Conservation (phyloP, 495 filamentous ascomycete species). For the Neurospora tetrasperma region DNA sequence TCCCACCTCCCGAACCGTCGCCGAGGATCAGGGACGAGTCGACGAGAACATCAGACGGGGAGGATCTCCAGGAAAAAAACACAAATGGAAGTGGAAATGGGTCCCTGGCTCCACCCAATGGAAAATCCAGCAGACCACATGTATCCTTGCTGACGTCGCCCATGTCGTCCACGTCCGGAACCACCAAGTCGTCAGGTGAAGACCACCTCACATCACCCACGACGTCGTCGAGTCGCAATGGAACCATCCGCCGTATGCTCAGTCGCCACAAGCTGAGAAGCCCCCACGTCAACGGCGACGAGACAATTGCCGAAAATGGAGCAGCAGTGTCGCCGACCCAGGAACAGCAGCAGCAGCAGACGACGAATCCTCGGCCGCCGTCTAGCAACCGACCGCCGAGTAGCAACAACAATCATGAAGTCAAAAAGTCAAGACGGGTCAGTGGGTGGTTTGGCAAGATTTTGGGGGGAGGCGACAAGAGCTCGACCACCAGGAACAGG, state of each 20-base stretch:
- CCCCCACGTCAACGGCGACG: conserved; percentile 31
- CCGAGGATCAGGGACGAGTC: conserved; percentile 33
- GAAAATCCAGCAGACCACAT: conserved; percentile 17
- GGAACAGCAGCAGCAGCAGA: conserved; percentile 13
- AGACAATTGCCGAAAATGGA: conserved; percentile 3
- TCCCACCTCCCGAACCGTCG: conserved; percentile 44
- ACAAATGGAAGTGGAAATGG: background rate
- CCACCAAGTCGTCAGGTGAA: conserved; percentile 31
- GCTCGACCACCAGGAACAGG: conserved; percentile 13
- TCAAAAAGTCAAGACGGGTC: conserved; percentile 31
- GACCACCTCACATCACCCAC: conserved; percentile 34
- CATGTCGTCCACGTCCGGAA: conserved; percentile 19
- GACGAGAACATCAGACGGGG: conserved; percentile 21
- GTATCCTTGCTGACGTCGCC: conserved; percentile 23
- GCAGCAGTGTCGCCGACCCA: conserved; percentile 23
- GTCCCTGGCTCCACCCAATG: conserved; percentile 20
- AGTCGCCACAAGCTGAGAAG: conserved; percentile 35
- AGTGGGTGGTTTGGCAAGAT: conserved; percentile 39
- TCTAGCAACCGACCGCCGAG: background rate
- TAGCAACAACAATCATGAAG: background rate
- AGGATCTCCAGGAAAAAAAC: conserved; percentile 5
- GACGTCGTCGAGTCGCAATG: conserved; percentile 29
- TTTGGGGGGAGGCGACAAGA: conserved; percentile 26
- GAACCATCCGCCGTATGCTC: conserved; percentile 38
- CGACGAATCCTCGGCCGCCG: background rate